Evolutionary conservation across 371 early-diverging fungal species (phyloP).

Genomic region (Haplosporangium sp.): DNA sequence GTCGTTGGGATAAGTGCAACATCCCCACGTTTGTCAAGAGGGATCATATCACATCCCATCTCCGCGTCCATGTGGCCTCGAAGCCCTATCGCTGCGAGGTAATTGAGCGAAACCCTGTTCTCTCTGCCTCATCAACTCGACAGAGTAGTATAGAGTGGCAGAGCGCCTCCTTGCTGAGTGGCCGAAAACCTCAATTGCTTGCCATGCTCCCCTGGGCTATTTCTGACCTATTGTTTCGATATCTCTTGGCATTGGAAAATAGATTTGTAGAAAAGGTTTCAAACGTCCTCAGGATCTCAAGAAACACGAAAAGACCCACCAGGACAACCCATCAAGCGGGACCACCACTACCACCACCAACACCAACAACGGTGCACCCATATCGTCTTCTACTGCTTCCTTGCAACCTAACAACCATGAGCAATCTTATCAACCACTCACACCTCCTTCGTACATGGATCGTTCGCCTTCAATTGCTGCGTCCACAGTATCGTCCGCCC

Average conservation of each 20-base stretch:
- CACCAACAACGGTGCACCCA: constrained; percentile 10
- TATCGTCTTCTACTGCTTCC: constrained; percentile 19
- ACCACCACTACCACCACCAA: no score
- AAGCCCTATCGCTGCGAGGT: constrained; percentile 87
- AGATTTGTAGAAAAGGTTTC: constrained; percentile 87
- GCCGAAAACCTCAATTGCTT: no score
- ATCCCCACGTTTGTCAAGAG: constrained; percentile 79
- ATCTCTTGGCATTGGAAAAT: no score
- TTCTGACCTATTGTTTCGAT: no score
- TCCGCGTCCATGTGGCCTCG: constrained; percentile 91
- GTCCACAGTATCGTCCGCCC: constrained; percentile 17
- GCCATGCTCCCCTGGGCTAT: no score
- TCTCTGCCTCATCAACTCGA: no score
- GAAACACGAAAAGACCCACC: constrained; percentile 91
- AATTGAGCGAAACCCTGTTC: no score
- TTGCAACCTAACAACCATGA: constrained; percentile 25
- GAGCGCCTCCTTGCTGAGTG: no score
- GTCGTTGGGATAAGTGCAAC: constrained; percentile 89
- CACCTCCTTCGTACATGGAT: constrained; percentile 52
- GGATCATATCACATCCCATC: constrained; percentile 94
- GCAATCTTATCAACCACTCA: constrained; percentile 20
- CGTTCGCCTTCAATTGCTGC: constrained; percentile 44
- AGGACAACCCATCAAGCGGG: constrained; percentile 63
- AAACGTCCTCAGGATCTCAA: constrained; percentile 95
- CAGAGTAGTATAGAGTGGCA: no score